A percentile compares a stretch with the other conserved stretches of the same genome.
phyloP scores from a whole-genome alignment of 2,329 filamentous ascomycete species.

The Lachnellula cervina region DNA sequence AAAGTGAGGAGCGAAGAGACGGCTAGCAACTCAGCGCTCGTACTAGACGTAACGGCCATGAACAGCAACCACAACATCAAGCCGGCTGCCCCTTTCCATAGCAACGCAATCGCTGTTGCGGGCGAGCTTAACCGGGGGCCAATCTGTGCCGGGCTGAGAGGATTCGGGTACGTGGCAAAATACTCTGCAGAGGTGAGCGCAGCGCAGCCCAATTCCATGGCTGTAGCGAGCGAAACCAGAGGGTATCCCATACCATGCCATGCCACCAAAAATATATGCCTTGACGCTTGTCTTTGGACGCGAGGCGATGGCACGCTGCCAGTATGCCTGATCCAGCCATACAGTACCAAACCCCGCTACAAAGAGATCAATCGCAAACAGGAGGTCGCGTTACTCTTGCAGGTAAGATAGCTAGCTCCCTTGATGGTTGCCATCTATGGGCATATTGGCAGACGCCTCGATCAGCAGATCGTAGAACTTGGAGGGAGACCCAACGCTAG shows the following conservation, averaged over 20 bases:
- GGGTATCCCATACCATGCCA: conserved; percentile 37
- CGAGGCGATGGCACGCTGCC: conserved; percentile 41
- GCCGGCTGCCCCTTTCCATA: conserved; percentile 34
- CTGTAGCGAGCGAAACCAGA: conserved; percentile 34
- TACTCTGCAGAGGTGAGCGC: conserved; percentile 26
- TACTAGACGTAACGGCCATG: conserved; percentile 43
- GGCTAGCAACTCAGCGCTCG: conserved; percentile 41
- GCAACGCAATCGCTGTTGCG: conserved; percentile 32
- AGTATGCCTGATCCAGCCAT: conserved; percentile 41
- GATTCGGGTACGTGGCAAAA: conserved; percentile 32
- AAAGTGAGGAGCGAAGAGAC: conserved; percentile 36
- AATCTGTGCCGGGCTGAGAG: conserved; percentile 29
- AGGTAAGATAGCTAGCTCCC: conserved; percentile 38
- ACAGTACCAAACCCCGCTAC: conserved; percentile 35
- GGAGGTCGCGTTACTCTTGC: conserved; percentile 33
- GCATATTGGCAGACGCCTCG: conserved; percentile 30
- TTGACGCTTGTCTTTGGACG: conserved; percentile 37
- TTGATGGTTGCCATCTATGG: conserved; percentile 32
- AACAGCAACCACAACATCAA: conserved; percentile 39
- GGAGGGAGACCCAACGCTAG: conserved; percentile 30
- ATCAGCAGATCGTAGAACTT: conserved; percentile 36
- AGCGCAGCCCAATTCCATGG: conserved; percentile 34
- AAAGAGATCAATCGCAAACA: conserved; percentile 37
- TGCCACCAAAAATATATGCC: conserved; percentile 39
- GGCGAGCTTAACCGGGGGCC: conserved; percentile 32